Base-by-base conservation (phyloP, 768 basidiomycete species). In the Termitomyces sp. region DNA sequence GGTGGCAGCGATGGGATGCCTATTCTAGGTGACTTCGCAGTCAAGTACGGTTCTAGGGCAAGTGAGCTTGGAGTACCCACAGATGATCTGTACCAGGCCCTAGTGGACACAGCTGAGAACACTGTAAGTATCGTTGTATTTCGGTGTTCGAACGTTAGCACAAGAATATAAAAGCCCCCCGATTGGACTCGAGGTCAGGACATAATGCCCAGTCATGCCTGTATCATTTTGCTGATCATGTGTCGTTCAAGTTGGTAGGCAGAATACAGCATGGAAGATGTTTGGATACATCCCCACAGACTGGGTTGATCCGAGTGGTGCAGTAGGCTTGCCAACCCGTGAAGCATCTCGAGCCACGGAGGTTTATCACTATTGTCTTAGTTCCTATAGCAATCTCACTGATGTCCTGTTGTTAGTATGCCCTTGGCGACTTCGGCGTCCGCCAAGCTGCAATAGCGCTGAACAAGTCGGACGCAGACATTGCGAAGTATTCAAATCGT, bases 1-100 rank as follows among this genome's bases (percentile, higher is more conserved):
- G 77, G 79, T 16, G 78, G 78, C 5, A 72, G 71, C 53, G 76
- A 79, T 57, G 78, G 77, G 5, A 81, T 80, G 79, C 74, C 78
- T 12, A 77, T 80, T 56, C 69, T 81, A 0, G 79, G 79, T 11
- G 80, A 80, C 61, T 81, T 80, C 53, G 78, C 75, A 1, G 70
- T 73, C 55, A 80, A 81, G 63, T 79, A 79, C 56, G 73, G 66
- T 6, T 55, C 67, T 0, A 66, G 62, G 40, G 74, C 75, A 0
- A 57, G 59, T 5, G 68, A 68, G 30, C 69, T 81, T 12, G 76
- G 75, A 16, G 74, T 80, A 2, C 72, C 77, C 1, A 70, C 67
- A 12, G 72, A 78, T 52, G 78, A 80, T 60, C 61, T 80, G 12
- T 80, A 79, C 61, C 73, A 77, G 64, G 77, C 79, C 4, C 67